Evolutionary conservation across 2,329 filamentous ascomycete species (phyloP).

Genomic region (Rutstroemia sp.): DNA sequence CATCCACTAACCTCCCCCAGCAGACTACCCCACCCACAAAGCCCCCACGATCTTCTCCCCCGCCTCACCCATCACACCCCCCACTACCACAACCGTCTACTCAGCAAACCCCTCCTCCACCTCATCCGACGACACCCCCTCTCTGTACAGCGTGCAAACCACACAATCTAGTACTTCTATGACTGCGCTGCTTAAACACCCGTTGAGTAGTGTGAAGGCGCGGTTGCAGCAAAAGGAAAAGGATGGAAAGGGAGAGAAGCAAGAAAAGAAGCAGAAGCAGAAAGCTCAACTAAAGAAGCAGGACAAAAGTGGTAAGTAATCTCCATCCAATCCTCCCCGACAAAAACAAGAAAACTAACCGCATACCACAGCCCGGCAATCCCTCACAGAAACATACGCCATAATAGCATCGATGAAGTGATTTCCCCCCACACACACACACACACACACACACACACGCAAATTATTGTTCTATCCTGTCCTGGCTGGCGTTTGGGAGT

Average conservation of each 20-base stretch:
- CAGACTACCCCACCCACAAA: conserved; percentile 19
- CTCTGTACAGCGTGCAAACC: conserved; percentile 22
- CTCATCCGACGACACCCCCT: conserved; percentile 15
- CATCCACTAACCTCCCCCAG: not conserved
- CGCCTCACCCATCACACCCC: conserved; percentile 20
- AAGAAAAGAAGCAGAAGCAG: not conserved
- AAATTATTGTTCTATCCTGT: no score
- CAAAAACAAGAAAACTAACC: not conserved
- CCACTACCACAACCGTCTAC: conserved; percentile 5
- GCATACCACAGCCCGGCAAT: not conserved
- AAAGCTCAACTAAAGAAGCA: not conserved
- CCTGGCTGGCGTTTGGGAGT: no score
- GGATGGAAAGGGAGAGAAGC: no score
- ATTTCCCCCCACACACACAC: not conserved
- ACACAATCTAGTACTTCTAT: conserved; percentile 15
- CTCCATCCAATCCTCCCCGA: no score
- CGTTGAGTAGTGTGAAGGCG: not conserved
- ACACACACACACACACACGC: no score
- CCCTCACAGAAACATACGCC: not conserved
- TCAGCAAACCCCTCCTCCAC: conserved; percentile 10
- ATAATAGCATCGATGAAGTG: not conserved
- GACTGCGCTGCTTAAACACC: conserved; percentile 19
- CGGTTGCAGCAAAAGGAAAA: not conserved
- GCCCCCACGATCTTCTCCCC: conserved; percentile 20
- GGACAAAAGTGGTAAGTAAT: not conserved